Evolutionary conservation across 75 land plant genomes (phyloP).

Genomic region (Chamaecyparis obtusa): DNA sequence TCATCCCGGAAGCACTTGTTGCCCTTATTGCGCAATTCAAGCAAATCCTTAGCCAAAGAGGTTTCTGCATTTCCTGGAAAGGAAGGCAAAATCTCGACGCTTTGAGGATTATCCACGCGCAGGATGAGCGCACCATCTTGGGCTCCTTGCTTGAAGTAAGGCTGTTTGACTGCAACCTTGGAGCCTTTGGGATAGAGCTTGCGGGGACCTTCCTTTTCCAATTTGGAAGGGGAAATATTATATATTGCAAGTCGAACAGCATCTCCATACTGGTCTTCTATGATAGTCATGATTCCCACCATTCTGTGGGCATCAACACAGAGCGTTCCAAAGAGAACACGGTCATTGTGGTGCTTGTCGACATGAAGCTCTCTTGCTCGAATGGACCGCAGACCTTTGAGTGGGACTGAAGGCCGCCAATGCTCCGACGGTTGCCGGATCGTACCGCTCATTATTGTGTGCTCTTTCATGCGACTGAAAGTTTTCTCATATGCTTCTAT

Average conservation of each 20-base stretch:
- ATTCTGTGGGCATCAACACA: constrained; percentile 13
- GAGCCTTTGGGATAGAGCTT: too few relatives aligned
- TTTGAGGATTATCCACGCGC: too few relatives aligned
- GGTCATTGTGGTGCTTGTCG: constrained; percentile 11
- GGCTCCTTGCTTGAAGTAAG: too few relatives aligned
- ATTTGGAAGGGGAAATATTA: neutral
- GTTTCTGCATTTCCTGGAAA: too few relatives aligned
- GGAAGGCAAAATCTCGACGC: too few relatives aligned
- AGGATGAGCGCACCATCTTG: too few relatives aligned
- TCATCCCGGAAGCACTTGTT: too few relatives aligned
- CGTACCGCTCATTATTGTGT: neutral
- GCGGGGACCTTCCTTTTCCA: too few relatives aligned
- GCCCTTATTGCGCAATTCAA: too few relatives aligned
- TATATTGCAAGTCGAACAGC: neutral
- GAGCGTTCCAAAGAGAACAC: constrained; percentile 32
- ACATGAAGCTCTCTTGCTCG: constrained; percentile 12
- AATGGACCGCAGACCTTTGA: constrained; percentile 1
- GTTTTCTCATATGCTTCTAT: neutral
- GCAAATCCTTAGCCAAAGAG: too few relatives aligned
- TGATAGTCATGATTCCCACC: constrained; percentile 5
- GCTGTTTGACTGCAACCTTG: too few relatives aligned
- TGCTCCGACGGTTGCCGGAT: neutral
- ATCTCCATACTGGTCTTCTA: constrained; percentile 12
- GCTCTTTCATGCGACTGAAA: neutral
- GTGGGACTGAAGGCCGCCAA: neutral